Evolutionary conservation across 345 rosid species (phyloP), one percentile per base, ranked within the genome.

Genomic region (Conringia planisiliqua): DNA sequence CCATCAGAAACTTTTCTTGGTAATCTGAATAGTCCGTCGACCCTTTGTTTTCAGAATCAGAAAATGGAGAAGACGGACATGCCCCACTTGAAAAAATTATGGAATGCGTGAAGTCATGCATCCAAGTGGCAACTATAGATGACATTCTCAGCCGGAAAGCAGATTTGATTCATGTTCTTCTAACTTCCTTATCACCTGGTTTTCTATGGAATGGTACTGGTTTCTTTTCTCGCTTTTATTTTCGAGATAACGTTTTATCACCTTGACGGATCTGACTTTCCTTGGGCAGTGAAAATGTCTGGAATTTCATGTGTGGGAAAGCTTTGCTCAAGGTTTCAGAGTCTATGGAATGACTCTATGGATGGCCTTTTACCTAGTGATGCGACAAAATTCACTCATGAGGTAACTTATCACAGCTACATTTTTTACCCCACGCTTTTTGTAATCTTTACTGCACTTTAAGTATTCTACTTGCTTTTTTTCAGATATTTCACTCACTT

Each of bases 171-270:
- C 83, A 75, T 51, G 72, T 85, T 56, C 68, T 86, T 62, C 24
- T 67, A 51, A 73, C 80, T 70, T 80, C 88, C 73, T 79, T 89
- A 43, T 85, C 89, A 13, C 89, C 98, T 30, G 89, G 89, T 78
- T 83, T 85, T 56, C 84, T 83, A 16, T 94, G 98, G 98, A 86
- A 78, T 50, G 98, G 98, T 91, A 94, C 40, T 78, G 43, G 69
- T 73, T 27, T 74, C 62, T 79, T 66, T 32, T 33, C 17, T 62
- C 42, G 4, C 56, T 30, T 32, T 64, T 12, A 68, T 57, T 17
- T 40, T 47, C 50, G 7, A 56, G 36, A 42, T 48, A 43, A 36
- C 18, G 35, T 6, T 55, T 56, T 18, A 3, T 68, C 58, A 24
- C 16, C 66, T 55, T 62, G 58, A 52, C 66, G 59, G 54, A 36